Evolutionary conservation across 306 rosid species (phyloP), one percentile per base, ranked within the genome.

Genomic region (Sicyos edulis): DNA sequence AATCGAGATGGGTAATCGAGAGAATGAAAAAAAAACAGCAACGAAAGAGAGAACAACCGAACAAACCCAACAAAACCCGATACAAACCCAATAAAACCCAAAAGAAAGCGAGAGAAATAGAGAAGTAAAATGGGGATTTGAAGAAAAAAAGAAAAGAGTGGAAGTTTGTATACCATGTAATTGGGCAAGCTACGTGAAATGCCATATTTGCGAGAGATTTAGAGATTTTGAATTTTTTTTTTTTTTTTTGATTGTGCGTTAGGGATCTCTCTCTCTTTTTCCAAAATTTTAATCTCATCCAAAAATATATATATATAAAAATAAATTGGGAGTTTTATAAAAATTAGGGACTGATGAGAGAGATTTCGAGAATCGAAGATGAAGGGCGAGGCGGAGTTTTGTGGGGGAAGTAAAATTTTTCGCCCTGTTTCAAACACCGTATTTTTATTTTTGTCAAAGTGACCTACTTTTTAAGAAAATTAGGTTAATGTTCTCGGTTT

Each of bases 171-270:
- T 80, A 86, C 93, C 93, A 86, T 80, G 93, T 88, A 84, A 88
- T 86, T 86, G 93, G 90, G 83, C 93, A 88, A 79, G 87, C 93
- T 71, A 86, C 93, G 85, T 88, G 93, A 88, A 88, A 88, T 79
- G 93, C 93, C 93, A 88, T 88, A 76, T 83, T 80, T 77, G 80
- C 73, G 78, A 80, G 70, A 51, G 73, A 42, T 42, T 42, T 42
- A 42, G 47, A 8, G 47, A 84, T 86, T 84, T 84, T 51, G 72
- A 72, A 75, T 79, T 73, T 73, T 51, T 69, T 75, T 37, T 53
- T 21, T 52, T 79, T 73, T 73, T 51, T 69, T 75, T 37, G 61
- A 34, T 52, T 60, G 52, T 66, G 67, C 68, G 76, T 81, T 62
- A 58, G 72, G 83, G 88, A 85, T 80, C 81, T 69, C 69, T 80